Evolutionary conservation across 805 yeast genomes (phyloP), one percentile per base, ranked within the genome.

Genomic region (Saccharomycopsis selenospora): DNA sequence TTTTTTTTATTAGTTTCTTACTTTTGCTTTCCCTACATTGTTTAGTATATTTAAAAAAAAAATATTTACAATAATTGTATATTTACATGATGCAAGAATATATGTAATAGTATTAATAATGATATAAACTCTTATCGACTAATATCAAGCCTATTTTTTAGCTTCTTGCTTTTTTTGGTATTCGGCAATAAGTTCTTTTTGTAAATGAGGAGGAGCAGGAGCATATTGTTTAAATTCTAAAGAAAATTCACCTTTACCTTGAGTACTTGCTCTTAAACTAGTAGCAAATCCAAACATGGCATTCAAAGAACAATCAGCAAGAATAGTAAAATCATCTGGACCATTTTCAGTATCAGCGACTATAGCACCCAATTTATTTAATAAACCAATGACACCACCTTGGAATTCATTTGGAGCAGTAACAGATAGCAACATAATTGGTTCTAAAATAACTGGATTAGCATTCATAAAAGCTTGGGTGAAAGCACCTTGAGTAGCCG

Each of bases 161-260:
- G 64, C 64, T 52, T 62, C 58, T 51, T 70, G 73, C 64, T 71
- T 79, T 75, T 83, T 82, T 57, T 77, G 76, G 63, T 79, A 80
- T 61, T 87, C 95, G 47, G 84, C 95, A 56, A 93, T 82, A 69
- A 93, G 76, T 69, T 91, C 85, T 62, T 75, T 85, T 70, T 93
- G 99, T 56, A 91, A 73, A 57, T 88, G 96, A 30, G 91, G 87
- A 43, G 95, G 77, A 46, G 95, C 85, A 57, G 95, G 96, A 45
- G 91, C 79, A 66, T 91, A 93, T 61, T 88, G 85, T 63, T 85
- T 82, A 72, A 93, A 93, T 66, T 93, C 99, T 66, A 93, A 76
- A 2, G 96, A 79, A 67, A 93, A 93, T 70, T 95, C 98, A 61
- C 99, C 99, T 66, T 93, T 93, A 69, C 99, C 99, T 69, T 93